Evolutionary conservation across 306 rosid genomes (phyloP), one percentile per base, ranked within the genome.

Genomic region (Begonia loranthoides): DNA sequence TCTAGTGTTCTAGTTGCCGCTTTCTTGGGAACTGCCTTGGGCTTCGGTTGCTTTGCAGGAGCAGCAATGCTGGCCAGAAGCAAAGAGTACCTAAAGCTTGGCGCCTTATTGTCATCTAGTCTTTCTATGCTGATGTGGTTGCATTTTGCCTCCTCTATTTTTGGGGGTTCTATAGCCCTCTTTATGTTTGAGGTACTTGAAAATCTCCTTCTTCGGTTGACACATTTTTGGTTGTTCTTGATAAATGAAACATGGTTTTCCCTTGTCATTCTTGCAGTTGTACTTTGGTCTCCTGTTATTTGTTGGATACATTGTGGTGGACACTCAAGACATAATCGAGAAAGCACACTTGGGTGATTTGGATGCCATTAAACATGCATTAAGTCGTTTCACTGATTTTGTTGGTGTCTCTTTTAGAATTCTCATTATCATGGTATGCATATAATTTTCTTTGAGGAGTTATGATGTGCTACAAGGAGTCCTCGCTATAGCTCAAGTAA

Each of bases 31-130:
- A 85, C 95, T 56, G 77, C 94, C 5, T n/a, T 89, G 80, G 95
- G 85, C 24, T 89, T 89, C 22, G 95, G 67, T 24, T 89, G 81
- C 74, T 89, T 89, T 79, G 85, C 97, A 22, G 83, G 54, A n/a
- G 87, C 97, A 51, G 84, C 97, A 50, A 70, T 85, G 74, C 76
- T 89, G 56, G 94, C 97, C 24, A 82, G 70, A 73, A 94, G 97
- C 24, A 78, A 95, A 66, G 97, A 89, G 63, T 89, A 75, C 59
- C 90, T 89, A 41, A 85, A 89, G 68, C 87, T 89, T 15, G 95
- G 97, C 49, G 97, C 93, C 46, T 59, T 89, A 54, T 81, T 89
- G 44, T 85, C 95, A 60, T 89, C 97, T 34, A 95, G 97, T 15
- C 15, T 89, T 56, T 82, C 94, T 56, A 74, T 85, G 43, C 84